A percentile compares a stretch with the other conserved stretches of the same genome.
Evolutionary conservation across 2,329 filamentous ascomycete genomes (phyloP).

Genomic region (Trichocomaceae sp.): DNA sequence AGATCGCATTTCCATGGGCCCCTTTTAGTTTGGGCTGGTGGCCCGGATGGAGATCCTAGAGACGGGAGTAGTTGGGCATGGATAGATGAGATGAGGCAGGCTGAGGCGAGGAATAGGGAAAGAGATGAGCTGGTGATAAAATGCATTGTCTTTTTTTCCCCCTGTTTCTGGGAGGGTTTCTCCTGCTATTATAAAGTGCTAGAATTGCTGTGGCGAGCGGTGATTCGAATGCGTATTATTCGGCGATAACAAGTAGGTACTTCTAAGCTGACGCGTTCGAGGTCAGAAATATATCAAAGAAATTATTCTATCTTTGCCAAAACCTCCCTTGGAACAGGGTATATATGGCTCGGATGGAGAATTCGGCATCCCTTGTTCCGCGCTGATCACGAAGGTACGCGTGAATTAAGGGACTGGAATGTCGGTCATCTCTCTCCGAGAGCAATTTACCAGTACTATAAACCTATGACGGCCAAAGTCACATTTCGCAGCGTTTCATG

Average conservation of each 20-base stretch:
- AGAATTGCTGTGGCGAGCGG: not conserved
- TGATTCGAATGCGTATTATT: not conserved
- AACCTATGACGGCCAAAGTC: not conserved
- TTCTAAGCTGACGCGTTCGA: not conserved
- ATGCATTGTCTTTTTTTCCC: conserved; percentile 3
- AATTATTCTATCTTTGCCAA: not conserved
- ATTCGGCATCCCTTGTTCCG: conserved; percentile 6
- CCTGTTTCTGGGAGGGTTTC: too few relatives aligned
- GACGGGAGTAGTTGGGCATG: conserved; percentile 15
- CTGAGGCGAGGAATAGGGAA: not conserved
- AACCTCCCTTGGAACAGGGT: not conserved
- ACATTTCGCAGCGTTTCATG: not conserved
- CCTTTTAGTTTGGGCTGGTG: conserved; percentile 5
- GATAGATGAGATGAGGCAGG: conserved; percentile 7
- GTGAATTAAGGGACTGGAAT: conserved; percentile 5
- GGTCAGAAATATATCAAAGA: not conserved
- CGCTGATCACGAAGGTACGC: conserved; percentile 4
- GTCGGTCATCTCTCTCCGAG: not conserved
- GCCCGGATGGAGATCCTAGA: conserved; percentile 2
- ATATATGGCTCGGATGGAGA: not conserved
- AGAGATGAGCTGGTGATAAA: not conserved
- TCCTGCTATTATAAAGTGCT: not conserved
- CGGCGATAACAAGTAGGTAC: too few relatives aligned
- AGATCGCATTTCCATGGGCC: conserved; percentile 13
- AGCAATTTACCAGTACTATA: not conserved